A percentile compares a stretch with the other conserved stretches of the same genome.
Conservation (phyloP, 176 grass and related monocot genomes). For the Saccharum officinarum region DNA sequence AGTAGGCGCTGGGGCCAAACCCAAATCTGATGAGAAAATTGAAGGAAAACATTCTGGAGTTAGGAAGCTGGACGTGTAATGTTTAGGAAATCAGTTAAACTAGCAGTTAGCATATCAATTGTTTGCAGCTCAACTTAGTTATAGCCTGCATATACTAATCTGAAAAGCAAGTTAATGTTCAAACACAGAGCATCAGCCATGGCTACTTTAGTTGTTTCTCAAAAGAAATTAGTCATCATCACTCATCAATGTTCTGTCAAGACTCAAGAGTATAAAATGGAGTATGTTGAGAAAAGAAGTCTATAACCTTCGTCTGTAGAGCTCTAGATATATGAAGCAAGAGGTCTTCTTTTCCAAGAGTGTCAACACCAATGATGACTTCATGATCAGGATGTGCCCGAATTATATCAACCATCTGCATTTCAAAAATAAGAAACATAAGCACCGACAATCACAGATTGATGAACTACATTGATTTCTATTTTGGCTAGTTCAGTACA, state of each 20-base stretch:
- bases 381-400: conserved; percentile 68
- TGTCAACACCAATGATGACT: conserved; percentile 71
- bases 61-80: background rate
- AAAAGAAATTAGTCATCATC: conserved; percentile 4
- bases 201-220: background rate
- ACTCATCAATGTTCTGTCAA: background rate
- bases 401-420: conserved; percentile 68
- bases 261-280: background rate
- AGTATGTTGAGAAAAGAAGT: conserved; percentile 10
- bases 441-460: background rate
- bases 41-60: background rate
- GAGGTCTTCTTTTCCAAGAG: conserved; percentile 82
- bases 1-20: conserved; percentile 88
- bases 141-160: conserved; percentile 1
- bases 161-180: background rate
- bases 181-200: background rate
- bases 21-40: conserved; percentile 60
- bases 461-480: background rate
- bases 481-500: background rate
- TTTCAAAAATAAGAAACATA: conserved; percentile 26
- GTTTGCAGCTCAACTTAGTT: conserved; percentile 11
- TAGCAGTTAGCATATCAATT: background rate
- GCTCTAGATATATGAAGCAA: conserved; percentile 75
- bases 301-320: conserved; percentile 61
- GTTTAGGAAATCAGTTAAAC: background rate